phyloP scores from a whole-genome alignment of 176 grass and related monocot genomes.

The Aegilops umbellulata region DNA sequence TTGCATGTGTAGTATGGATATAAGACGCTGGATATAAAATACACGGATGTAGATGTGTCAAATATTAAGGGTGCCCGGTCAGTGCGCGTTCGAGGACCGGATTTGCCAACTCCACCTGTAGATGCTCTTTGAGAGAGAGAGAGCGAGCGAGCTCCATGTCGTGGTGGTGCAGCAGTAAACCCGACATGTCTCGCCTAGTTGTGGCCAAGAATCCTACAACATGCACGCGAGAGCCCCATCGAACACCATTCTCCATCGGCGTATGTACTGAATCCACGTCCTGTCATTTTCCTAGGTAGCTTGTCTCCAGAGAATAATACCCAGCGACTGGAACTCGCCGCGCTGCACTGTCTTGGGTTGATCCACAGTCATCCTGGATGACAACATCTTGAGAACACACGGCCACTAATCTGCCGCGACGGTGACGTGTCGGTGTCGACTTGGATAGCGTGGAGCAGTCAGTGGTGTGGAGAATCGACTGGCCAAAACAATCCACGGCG shows the following conservation, averaged over 20 bases:
- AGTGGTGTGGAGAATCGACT: background rate
- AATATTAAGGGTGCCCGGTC: no score
- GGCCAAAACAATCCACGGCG: background rate
- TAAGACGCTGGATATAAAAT: no score
- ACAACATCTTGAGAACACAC: background rate
- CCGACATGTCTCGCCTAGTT: background rate
- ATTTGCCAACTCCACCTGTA: no score
- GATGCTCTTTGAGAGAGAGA: no score
- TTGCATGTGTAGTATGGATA: no score
- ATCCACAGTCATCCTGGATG: background rate
- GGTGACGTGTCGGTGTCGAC: background rate
- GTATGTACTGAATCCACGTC: constrained; percentile 35
- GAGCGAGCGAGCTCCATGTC: background rate
- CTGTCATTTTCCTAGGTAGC: background rate
- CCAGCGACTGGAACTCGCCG: constrained; percentile 1
- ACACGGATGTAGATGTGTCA: no score
- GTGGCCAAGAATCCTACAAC: constrained; percentile 28
- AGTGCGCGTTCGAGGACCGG: no score
- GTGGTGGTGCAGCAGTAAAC: constrained; percentile 28
- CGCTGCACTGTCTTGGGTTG: background rate
- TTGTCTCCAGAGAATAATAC: constrained; percentile 7
- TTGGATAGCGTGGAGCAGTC: background rate
- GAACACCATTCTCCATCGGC: background rate
- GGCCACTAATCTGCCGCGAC: background rate
- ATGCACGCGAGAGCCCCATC: background rate